Percentiles rank a stretch among this genome's conserved stretches.
phyloP scores from a whole-genome alignment of 192 early-diverging fungal genomes.

The Umbelopsis sp. region DNA sequence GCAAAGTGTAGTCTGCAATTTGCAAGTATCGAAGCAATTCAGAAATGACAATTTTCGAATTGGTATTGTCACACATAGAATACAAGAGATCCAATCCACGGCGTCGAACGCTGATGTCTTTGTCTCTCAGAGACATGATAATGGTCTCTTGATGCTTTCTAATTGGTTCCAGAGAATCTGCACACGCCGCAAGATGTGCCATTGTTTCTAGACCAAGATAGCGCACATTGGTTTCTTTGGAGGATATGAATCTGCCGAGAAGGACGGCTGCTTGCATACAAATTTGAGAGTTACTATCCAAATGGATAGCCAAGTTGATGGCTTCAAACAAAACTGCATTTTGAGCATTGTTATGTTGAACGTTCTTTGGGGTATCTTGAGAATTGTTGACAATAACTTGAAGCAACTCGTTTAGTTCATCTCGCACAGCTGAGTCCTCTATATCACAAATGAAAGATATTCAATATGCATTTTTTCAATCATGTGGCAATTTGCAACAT shows the following conservation, averaged over 20 bases:
- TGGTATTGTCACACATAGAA: constrained; percentile 93
- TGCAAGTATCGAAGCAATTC: constrained; percentile 92
- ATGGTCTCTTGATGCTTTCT: constrained; percentile 87
- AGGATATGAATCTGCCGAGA: constrained; percentile 87
- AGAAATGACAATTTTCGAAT: constrained; percentile 83
- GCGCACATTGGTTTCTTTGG: constrained; percentile 97
- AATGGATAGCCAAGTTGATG: constrained; percentile 92
- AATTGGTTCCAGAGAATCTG: constrained; percentile 82
- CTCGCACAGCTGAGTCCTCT: constrained; percentile 60
- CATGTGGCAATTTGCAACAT: background rate
- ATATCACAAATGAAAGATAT: constrained; percentile 10
- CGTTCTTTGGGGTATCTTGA: constrained; percentile 90
- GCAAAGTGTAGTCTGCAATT: constrained; percentile 86
- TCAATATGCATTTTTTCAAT: background rate
- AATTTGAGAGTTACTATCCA: constrained; percentile 87
- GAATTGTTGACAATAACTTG: constrained; percentile 84
- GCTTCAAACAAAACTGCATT: constrained; percentile 98
- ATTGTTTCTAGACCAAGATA: constrained; percentile 97
- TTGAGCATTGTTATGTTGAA: constrained; percentile 97
- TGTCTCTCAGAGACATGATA: constrained; percentile 90
- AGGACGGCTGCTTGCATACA: constrained; percentile 83
- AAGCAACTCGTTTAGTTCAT: constrained; percentile 72
- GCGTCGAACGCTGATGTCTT: constrained; percentile 96
- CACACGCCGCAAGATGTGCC: constrained; percentile 87
- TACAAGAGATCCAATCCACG: constrained; percentile 95